Evolutionary conservation across 2,329 filamentous ascomycete genomes (phyloP), one percentile per base, ranked within the genome.

Genomic region (Pseudogymnoascus sp.): DNA sequence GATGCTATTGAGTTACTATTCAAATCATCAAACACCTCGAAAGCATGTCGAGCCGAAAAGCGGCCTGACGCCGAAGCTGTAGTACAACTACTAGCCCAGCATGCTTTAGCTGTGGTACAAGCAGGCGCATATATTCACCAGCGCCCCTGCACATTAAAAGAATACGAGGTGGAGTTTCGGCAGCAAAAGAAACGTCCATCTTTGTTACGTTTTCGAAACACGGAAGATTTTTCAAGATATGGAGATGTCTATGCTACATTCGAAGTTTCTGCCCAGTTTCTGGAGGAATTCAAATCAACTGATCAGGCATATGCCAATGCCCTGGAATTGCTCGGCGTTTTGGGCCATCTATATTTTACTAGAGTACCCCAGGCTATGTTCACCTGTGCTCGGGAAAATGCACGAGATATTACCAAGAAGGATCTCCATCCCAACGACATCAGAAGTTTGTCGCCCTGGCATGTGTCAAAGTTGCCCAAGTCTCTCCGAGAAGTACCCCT

Each of bases 171-270:
- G 13, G 7, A 26, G 21, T 50, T 50, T n/a, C 23, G 1, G 9
- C 44, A 21, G 36, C 36, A 40, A 40, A 17, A 21, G 21, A n/a
- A 50, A 50, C 44, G 44, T 28, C 11, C 13, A 26, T 50, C 44
- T 28, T 33, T 67, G 1, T 21, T 67, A 7, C 62, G 44, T 11
- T 64, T 61, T n/a, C 35, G 36, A 1, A 44, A 44, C 5, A 33
- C 53, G 31, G 65, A 69, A 31, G 64, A 42, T 9, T 40, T 47
- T 23, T 67, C 66, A 6, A 64, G 38, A 26, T 67, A 67, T n/a
- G 35, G 47, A 9, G 36, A 63, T 42, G 66, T 68, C 5, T 68
- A 67, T 57, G 61, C 65, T n/a, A 65, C 66, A 9, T 67, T 66
- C n/a, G 66, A 67, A 42, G 60, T 63, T 3, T 66, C 66, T n/a